Percentiles rank a stretch among this genome's conserved stretches.
These are phyloP conservation scores for Serendipita vermifera DNA, from an alignment of 768 basidiomycete species.

Conservation along the genomic window DNA sequence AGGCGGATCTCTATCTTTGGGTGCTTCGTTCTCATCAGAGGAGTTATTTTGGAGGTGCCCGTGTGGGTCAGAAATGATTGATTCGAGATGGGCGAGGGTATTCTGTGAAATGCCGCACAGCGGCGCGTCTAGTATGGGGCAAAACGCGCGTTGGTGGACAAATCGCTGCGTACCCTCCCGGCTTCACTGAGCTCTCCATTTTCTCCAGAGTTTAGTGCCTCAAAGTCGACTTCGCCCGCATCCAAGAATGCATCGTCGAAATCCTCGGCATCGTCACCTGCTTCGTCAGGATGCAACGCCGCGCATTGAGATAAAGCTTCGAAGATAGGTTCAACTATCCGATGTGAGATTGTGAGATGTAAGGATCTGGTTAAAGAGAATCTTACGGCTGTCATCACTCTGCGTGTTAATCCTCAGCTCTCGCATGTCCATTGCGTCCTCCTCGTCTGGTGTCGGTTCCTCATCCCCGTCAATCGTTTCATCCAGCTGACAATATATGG, in stretches of 20 bases:
- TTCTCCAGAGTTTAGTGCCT: constrained; percentile 42
- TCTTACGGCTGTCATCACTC: constrained; percentile 46
- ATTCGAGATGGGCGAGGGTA: constrained; percentile 69
- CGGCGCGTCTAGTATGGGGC: constrained; percentile 64
- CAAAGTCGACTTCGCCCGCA: constrained; percentile 28
- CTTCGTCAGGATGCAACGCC: constrained; percentile 66
- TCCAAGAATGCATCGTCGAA: constrained; percentile 47
- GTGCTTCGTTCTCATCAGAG: constrained; percentile 4
- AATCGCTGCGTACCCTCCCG: constrained; percentile 90
- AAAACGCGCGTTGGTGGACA: constrained; percentile 60
- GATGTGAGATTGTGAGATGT: constrained; percentile 1
- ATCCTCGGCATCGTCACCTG: constrained; percentile 31
- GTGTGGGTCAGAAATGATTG: constrained; percentile 54
- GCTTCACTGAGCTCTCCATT: constrained; percentile 70
- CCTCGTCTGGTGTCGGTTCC: constrained; percentile 23
- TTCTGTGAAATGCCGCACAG: constrained; percentile 37
- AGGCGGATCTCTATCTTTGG: too few species aligned
- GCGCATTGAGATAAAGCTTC: constrained; percentile 78
- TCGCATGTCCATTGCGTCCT: constrained; percentile 45
- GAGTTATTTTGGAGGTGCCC: constrained; percentile 9
- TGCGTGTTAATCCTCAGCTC: constrained; percentile 70
- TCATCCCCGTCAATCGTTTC: constrained; percentile 32
- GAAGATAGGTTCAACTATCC: constrained; percentile 68
- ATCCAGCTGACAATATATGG: constrained; percentile 90
- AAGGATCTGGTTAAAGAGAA: not conserved